phyloP scores from a whole-genome alignment of 257 asterid genomes.

The Solanum medicagineum region DNA sequence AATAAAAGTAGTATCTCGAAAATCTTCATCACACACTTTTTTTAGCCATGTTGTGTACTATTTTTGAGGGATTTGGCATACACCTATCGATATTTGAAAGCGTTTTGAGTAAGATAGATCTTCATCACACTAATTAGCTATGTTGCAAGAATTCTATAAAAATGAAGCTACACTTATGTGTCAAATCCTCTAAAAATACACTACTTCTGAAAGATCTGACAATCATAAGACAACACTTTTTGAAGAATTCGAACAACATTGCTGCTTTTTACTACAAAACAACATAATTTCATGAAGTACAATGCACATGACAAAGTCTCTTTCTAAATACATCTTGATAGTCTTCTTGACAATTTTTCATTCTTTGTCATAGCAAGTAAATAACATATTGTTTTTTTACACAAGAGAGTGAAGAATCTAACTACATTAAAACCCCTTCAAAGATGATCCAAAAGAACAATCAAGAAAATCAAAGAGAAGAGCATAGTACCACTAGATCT shows the following conservation, averaged over 20 bases:
- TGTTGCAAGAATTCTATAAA: background rate
- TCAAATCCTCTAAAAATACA: background rate
- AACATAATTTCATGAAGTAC: background rate
- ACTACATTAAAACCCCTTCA: background rate
- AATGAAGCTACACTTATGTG: background rate
- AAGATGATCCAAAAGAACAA: background rate
- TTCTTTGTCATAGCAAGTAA: background rate
- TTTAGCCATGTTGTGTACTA: background rate
- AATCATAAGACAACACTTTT: background rate
- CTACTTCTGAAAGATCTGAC: background rate
- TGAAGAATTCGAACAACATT: background rate
- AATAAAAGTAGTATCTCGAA: background rate
- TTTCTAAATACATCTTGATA: background rate
- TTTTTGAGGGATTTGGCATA: background rate
- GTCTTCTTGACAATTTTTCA: background rate
- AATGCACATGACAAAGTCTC: background rate
- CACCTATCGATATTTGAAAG: background rate
- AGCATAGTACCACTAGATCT: conserved; percentile 12
- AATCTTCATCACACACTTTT: background rate
- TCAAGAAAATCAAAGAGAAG: conserved; percentile 13
- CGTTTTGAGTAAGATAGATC: background rate
- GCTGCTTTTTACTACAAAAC: background rate
- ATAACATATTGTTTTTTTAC: background rate
- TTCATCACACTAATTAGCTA: background rate
- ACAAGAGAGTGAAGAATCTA: background rate